Evolutionary conservation across 768 basidiomycete species (phyloP), one percentile per base, ranked within the genome.

Genomic region (Suillus placidus): DNA sequence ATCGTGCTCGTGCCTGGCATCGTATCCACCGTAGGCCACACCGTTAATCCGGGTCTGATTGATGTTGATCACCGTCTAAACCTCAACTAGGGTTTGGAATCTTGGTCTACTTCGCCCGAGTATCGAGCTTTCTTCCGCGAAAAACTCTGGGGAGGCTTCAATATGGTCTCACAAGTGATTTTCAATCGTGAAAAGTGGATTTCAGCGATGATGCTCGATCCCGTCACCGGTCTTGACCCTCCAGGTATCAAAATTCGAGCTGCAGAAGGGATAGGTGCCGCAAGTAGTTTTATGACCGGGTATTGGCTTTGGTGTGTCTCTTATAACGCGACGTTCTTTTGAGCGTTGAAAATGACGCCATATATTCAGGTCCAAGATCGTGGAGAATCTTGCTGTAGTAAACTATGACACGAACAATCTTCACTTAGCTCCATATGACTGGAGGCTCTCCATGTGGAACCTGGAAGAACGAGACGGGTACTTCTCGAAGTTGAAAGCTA

Each of bases 381-480:
- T 99, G 12, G 93, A 98, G 77, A 99, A 99, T 70, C 83, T 98
- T 2, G 95, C 97, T 0, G 94, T 90, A 1, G 85, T 98, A 23
- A 91, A 91, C 72, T 99, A 98, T 71, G 96, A 98, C 71, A 92
- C 93, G 0, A 94, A 95, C 70, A 95, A 95, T 69, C 79, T 96
- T 40, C 83, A 88, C 72, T 83, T 94, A 5, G 92, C 92, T 1
- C 87, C 93, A 16, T 97, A 97, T 72, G 95, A 97, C 71, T 98
- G 95, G 97, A 84, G 92, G 47, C 73, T 93, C 40, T 93, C 92
- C 16, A 94, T 87, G 76, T 90, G 87, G 76, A 99, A 99, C 74
- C 86, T 98, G 3, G 95, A 99, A 79, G 90, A 90, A 69, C 87
- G 95, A 20, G 95, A 96, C 72, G 89, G 90, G 1, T 96, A 95